Evolutionary conservation across 768 basidiomycete species (phyloP).

Genomic region (Mycena venus): DNA sequence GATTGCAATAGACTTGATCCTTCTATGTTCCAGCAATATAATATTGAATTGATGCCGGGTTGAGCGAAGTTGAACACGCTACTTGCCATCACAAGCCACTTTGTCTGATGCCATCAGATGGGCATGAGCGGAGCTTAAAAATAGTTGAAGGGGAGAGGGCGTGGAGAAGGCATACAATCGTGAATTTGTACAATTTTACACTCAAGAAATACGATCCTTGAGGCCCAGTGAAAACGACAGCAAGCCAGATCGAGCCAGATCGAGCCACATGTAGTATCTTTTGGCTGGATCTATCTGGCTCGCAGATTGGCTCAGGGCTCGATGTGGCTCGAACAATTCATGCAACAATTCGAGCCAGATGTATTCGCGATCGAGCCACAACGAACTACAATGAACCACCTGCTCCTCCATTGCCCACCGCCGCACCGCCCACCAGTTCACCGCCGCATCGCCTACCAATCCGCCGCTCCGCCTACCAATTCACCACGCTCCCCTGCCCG

Average conservation of each 20-base stretch:
- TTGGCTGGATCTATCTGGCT: constrained; percentile 2
- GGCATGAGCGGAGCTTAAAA: too few relatives aligned
- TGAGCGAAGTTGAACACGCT: too few relatives aligned
- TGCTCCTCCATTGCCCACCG: background rate
- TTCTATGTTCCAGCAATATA: too few relatives aligned
- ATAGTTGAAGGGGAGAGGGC: too few relatives aligned
- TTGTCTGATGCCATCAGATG: too few relatives aligned
- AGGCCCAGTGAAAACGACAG: constrained; percentile 6
- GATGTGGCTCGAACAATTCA: background rate
- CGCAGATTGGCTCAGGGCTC: background rate
- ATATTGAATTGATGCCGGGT: too few relatives aligned
- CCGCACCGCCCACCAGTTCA: background rate
- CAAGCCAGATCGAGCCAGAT: constrained; percentile 7
- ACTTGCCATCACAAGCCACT: too few relatives aligned
- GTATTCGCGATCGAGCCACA: constrained; percentile 5
- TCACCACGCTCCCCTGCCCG: background rate
- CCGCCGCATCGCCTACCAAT: background rate
- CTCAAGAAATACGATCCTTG: too few relatives aligned
- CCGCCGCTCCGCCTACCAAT: background rate
- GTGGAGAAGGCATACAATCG: too few relatives aligned
- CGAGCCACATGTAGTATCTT: background rate
- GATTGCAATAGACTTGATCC: too few relatives aligned
- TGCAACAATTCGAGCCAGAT: background rate
- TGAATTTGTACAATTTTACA: too few relatives aligned
- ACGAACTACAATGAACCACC: background rate